These are phyloP conservation scores for Penicillium robsamsonii DNA, from an alignment of 495 filamentous ascomycete genomes.

Conservation along the genomic window DNA sequence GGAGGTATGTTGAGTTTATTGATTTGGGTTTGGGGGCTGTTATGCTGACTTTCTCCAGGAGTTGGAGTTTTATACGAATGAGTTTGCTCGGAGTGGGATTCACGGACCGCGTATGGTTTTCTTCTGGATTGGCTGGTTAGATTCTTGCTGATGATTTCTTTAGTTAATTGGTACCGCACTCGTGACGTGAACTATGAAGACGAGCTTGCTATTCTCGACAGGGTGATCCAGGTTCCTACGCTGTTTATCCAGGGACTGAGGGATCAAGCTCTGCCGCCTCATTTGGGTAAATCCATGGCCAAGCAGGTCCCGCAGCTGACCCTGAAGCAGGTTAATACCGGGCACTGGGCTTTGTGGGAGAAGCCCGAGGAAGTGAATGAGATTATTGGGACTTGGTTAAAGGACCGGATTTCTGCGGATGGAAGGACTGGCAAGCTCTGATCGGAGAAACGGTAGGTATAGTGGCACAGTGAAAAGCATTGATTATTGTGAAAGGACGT, in stretches of 20 bases:
- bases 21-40: slow-evolving; percentile 10
- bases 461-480: background rate
- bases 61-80: slow-evolving; percentile 69
- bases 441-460: background rate
- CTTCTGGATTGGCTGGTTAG: background rate
- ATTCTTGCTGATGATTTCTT: background rate
- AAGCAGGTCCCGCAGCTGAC: slow-evolving; percentile 59
- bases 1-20: slow-evolving; percentile 42
- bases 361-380: slow-evolving; percentile 56
- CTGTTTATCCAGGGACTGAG: slow-evolving; percentile 72
- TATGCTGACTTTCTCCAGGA: slow-evolving; percentile 44
- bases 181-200: slow-evolving; percentile 70
- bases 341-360: slow-evolving; percentile 72
- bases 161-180: slow-evolving; percentile 81
- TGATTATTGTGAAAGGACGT: slow-evolving; percentile 4
- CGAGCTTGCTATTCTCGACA: slow-evolving; percentile 54
- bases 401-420: slow-evolving; percentile 36
- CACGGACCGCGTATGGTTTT: slow-evolving; percentile 63
- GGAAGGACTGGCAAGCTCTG: slow-evolving; percentile 23
- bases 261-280: slow-evolving; percentile 65
- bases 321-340: slow-evolving; percentile 54
- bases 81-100: slow-evolving; percentile 69
- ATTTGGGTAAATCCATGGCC: slow-evolving; percentile 66
- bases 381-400: slow-evolving; percentile 48
- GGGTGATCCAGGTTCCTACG: slow-evolving; percentile 61